Base-by-base conservation (phyloP, 495 filamentous ascomycete species). In the Penicillium odoratum region DNA sequence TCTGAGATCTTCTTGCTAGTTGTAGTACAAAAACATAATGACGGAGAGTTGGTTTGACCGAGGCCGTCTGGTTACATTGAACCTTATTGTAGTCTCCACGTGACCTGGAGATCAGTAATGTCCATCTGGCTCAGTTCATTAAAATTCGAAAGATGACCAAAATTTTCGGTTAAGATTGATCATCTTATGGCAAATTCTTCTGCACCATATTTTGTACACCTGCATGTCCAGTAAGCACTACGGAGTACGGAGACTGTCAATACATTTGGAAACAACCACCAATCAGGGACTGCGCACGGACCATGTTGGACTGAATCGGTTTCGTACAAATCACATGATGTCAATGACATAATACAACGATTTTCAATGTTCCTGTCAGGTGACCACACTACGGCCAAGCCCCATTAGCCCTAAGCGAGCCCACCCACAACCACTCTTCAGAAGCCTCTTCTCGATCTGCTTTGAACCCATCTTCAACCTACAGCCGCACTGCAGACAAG, bases 401-500 rank as follows among this genome's bases (percentile, higher is more conserved):
- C 46, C 58, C 51, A 54, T 45, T 59, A 70, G 68, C 74, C 75
- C 73, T 76, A 76, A 76, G 74, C 74, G 72, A 80, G 74, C 73
- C 69, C 74, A 69, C 75, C 77, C 76, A 76, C 75, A 76, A 78
- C 67, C 74, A 64, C 60, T 69, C 60, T 63, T 40, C 59, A 61
- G 55, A 65, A 65, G 68, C 65, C 71, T 73, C 63, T 68, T 68
- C 74, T 77, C 63, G 70, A 74, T 68, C 70, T 72, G 65, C 68
- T 69, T 67, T 69, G 62, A 71, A 69, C 67, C 69, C 71, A 74
- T 74, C 73, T 75, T 76, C 69, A 74, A 70, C 71, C 38, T 72
- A 64, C 72, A 74, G 70, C 71, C 69, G 67, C 68, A 71, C 60
- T 58, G 46, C 55, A 74, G 71, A 65, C 84, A 91, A 87, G 76